phyloP scores from a whole-genome alignment of 2,329 filamentous ascomycete genomes.

The Penicillium digitatum region DNA sequence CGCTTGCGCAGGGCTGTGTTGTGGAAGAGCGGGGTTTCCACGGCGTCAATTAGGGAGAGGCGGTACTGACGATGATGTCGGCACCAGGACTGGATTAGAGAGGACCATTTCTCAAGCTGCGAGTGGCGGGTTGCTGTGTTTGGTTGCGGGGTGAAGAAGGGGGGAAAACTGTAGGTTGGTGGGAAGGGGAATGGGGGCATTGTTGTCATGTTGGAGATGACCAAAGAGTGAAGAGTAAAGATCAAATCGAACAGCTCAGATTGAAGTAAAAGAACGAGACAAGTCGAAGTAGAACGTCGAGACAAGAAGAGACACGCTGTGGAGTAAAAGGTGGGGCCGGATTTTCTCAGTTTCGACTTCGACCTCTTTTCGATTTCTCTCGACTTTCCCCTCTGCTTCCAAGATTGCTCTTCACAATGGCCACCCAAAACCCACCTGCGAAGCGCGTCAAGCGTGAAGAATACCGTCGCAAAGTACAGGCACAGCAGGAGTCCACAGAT shows the following conservation, averaged over 20 bases:
- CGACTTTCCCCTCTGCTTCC: conserved; percentile 4
- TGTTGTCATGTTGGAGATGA: conserved; percentile 5
- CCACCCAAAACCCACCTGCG: conserved; percentile 38
- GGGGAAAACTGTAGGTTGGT: conserved; percentile 48
- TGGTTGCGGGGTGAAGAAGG: conserved; percentile 51
- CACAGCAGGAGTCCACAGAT: conserved; percentile 19
- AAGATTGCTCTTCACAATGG: conserved; percentile 14
- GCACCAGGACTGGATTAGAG: conserved; percentile 79
- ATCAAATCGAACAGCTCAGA: not conserved
- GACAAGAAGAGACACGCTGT: conserved; percentile 1
- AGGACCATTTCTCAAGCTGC: conserved; percentile 76
- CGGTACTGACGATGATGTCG: conserved; percentile 71
- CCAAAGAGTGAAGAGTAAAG: not conserved
- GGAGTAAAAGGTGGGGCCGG: conserved; percentile 12
- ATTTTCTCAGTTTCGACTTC: conserved; percentile 6
- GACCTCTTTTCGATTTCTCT: conserved; percentile 1
- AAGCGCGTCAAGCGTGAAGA: conserved; percentile 65
- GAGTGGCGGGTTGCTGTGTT: conserved; percentile 44
- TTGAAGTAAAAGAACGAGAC: not conserved
- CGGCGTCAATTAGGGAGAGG: conserved; percentile 62
- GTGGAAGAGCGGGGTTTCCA: conserved; percentile 57
- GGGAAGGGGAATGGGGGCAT: conserved; percentile 39
- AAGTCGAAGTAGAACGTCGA: not conserved
- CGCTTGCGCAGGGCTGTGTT: conserved; percentile 45
- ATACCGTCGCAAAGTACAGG: conserved; percentile 48